Base-by-base conservation (phyloP, 352 stramenopile genomes). In the Pythium folliculosum region DNA sequence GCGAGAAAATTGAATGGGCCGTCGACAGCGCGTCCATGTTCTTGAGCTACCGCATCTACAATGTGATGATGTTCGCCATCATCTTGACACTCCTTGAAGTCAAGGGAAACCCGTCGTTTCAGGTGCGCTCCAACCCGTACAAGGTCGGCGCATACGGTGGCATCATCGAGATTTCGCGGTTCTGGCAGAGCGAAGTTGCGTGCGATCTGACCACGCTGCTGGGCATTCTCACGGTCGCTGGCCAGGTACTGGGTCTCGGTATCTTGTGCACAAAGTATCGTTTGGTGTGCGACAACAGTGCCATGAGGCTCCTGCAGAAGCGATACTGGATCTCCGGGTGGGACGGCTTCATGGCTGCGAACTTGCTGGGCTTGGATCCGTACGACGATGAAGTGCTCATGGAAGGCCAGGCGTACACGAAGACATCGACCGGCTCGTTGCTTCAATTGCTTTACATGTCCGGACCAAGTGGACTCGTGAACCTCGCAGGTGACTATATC, bases 101-200 rank as follows among this genome's bases (percentile, higher is more conserved):
- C 25, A 67, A 71, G 8, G 76, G 72, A 19, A 58, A 40, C 3
- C 76, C 77, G 0, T 76, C 78, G 19, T 85, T 86, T 53, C 82
- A 72, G 21, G 77, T 67, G 13, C 37, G 37, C 37, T 35, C 69
- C 6, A 40, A 62, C 6, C 51, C 67, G 6, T 45, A 54, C 10
- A 81, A 69, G 44, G 63, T 72, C 27, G 70, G 70, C n/a, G 72
- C 81, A 14, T 84, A 76, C 37, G 78, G 80, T 10, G 78, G 75
- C 1, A 61, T 54, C 5, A 68, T 72, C 7, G 58, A 63, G 19
- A 82, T 89, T 57, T 87, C 37, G 14, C 37, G 37, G 14, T 86
- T 89, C 55, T 89, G 78, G 77, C 51, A 65, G 6, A 87, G 66
- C 37, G 81, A 89, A 57, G 77, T 86, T 55, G 74, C 85, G 44